Evolutionary conservation across 345 rosid genomes (phyloP).

Genomic region (Acer saccharum): DNA sequence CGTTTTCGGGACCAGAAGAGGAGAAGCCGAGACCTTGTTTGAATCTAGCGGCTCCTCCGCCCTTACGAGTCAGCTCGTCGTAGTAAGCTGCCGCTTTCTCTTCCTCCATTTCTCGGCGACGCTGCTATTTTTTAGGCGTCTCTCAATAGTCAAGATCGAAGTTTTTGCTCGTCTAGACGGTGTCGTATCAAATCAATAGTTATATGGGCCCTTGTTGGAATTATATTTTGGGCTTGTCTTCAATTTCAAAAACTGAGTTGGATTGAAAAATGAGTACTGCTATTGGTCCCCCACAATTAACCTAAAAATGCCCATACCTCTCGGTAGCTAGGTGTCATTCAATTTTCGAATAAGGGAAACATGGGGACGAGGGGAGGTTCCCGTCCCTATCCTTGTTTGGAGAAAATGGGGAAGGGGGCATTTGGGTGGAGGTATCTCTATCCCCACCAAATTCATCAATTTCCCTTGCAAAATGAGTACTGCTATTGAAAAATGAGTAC

Average conservation of each 20-base stretch:
- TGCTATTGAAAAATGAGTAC: not conserved
- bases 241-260: not conserved
- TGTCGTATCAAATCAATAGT: not conserved
- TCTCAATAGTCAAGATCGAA: not conserved
- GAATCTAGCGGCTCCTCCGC: constrained; percentile 95
- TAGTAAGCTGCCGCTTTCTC: constrained; percentile 80
- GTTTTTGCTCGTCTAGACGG: not conserved
- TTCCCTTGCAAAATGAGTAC: too few species aligned
- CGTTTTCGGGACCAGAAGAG: constrained; percentile 27
- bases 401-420: too few species aligned
- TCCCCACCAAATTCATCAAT: too few species aligned
- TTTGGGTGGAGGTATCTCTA: too few species aligned
- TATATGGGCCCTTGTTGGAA: not conserved
- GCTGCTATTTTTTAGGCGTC: not conserved
- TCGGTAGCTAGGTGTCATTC: too few species aligned
- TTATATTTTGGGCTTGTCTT: not conserved
- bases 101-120: constrained; percentile 53
- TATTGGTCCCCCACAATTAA: not conserved
- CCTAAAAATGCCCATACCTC: not conserved
- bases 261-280: not conserved
- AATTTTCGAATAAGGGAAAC: too few species aligned
- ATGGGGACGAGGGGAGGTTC: too few species aligned
- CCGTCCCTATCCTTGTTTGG: too few species aligned
- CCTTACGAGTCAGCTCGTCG: constrained; percentile 83
- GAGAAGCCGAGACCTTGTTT: constrained; percentile 96